Evolutionary conservation across 1,284 basidiomycete species (phyloP), one percentile per base, ranked within the genome.

Genomic region (Ganoderma lucidum): DNA sequence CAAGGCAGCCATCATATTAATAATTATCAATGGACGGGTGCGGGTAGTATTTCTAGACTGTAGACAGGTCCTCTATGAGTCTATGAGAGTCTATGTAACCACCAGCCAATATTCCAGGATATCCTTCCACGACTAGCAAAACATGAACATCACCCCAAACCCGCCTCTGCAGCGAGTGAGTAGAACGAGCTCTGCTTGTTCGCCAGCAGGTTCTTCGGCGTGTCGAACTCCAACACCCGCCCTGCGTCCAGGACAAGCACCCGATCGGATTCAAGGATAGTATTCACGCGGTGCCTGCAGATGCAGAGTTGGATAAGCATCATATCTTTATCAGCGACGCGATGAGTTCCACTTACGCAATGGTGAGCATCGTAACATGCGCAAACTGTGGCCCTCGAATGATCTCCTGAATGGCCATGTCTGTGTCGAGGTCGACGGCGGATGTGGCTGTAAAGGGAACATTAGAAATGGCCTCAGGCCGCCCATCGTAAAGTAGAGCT

Each of bases 371-470:
- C 6, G 95, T 96, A 19, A 94, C 89, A 68, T 90, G 79, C 10
- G 83, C 81, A 75, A 94, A 94, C 44, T 88, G 84, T 10, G 89
- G 88, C 12, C 92, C 91, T 23, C 88, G 85, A 59, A 96, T 93
- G 71, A 95, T 94, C 8, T 89, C 88, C 82, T 96, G 95, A 70
- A 96, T 92, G 30, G 92, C 91, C 64, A 88, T 87, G 80, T 98
- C 96, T 2, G 96, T 98, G 78, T 97, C 94, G 48, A 97, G 83
- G 78, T 97, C 96, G 66, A 98, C 94, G 17, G 93, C 92, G 30
- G 90, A 93, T 12, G 92, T 94, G 1, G 92, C 93, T 91, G 37
- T 39, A 35, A 14, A 32, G 17, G 3, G 28, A 32, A 41, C 9
- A 14, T 61, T 39, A 42, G 59, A 19, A 14, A n/a, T 32, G 6